These are phyloP conservation scores for Cercospora sp. DNA, from an alignment of 2,329 filamentous ascomycete genomes.

Conservation along the genomic window DNA sequence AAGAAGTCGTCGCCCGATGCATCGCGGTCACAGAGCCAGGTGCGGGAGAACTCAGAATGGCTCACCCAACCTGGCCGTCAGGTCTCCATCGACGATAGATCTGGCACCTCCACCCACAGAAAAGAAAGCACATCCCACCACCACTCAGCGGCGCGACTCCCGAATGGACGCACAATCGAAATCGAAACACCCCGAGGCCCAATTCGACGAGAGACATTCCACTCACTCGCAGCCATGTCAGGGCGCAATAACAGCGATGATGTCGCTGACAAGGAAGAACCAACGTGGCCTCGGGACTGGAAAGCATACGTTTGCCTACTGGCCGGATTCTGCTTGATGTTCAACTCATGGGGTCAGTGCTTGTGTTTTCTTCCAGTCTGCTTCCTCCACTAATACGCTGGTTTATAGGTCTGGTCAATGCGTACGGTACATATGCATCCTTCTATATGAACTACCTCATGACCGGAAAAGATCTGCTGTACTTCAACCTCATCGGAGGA, in stretches of 20 bases:
- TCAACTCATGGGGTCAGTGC: conserved; percentile 34
- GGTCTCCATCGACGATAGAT: conserved; percentile 22
- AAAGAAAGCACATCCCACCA: conserved; percentile 4
- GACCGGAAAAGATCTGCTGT: conserved; percentile 41
- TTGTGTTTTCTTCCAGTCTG: not conserved
- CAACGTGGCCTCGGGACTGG: conserved; percentile 49
- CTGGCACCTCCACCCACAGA: conserved; percentile 7
- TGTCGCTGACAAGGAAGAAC: conserved; percentile 29
- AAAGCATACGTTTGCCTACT: conserved; percentile 47
- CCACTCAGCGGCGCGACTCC: conserved; percentile 4
- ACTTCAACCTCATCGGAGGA: conserved; percentile 51
- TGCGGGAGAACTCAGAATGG: conserved; percentile 14
- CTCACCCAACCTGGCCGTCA: conserved; percentile 10
- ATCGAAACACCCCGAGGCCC: conserved; percentile 25
- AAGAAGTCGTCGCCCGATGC: conserved; percentile 22
- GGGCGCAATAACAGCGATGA: not conserved
- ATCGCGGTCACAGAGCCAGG: conserved; percentile 23
- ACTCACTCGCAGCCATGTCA: conserved; percentile 17
- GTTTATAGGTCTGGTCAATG: conserved; percentile 43
- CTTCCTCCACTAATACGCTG: not conserved
- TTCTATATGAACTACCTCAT: conserved; percentile 52
- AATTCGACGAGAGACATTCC: conserved; percentile 16
- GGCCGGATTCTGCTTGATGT: conserved; percentile 54
- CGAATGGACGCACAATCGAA: conserved; percentile 11
- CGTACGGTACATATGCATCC: conserved; percentile 53